Percentiles rank a stretch among this genome's conserved stretches.
Conservation (phyloP, 768 basidiomycete genomes). For the Nidula microcarpa region DNA sequence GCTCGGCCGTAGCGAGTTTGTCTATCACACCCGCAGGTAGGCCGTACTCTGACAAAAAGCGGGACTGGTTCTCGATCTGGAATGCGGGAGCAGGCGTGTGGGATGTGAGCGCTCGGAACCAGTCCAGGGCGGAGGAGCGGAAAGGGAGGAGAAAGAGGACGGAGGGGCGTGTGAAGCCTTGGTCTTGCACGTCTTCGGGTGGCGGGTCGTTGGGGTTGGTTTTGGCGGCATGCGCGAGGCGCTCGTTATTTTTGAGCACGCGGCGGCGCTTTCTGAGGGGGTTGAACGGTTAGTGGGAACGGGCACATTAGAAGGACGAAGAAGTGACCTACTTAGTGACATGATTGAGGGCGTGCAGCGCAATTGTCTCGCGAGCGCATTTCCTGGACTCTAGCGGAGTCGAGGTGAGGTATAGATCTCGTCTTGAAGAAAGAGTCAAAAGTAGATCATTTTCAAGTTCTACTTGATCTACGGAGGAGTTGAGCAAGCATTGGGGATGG, state of each 20-base stretch:
- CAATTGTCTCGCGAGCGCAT: slow-evolving; percentile 60
- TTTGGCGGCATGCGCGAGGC: slow-evolving; percentile 70
- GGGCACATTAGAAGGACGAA: background rate
- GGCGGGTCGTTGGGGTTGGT: slow-evolving; percentile 45
- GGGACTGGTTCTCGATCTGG: slow-evolving; percentile 85
- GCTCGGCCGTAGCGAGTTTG: slow-evolving; percentile 70
- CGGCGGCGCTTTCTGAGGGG: slow-evolving; percentile 76
- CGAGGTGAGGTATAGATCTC: slow-evolving; percentile 75
- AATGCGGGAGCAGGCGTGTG: slow-evolving; percentile 70
- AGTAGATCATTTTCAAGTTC: slow-evolving; percentile 66
- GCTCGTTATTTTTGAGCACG: slow-evolving; percentile 92
- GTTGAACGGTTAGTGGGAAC: background rate
- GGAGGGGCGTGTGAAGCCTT: slow-evolving; percentile 97
- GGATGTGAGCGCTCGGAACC: slow-evolving; percentile 75
- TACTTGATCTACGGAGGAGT: slow-evolving; percentile 33
- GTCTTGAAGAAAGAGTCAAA: slow-evolving; percentile 60
- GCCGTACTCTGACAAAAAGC: slow-evolving; percentile 81
- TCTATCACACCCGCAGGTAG: slow-evolving; percentile 78
- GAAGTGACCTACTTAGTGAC: slow-evolving; percentile 65
- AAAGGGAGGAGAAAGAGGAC: slow-evolving; percentile 91
- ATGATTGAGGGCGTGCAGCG: slow-evolving; percentile 86
- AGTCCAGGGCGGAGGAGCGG: slow-evolving; percentile 81
- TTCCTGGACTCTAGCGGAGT: slow-evolving; percentile 63
- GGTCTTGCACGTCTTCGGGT: slow-evolving; percentile 84
- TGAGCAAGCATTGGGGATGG: background rate